Conservation (phyloP, 1,284 basidiomycete species). For the Ganoderma sinense region DNA sequence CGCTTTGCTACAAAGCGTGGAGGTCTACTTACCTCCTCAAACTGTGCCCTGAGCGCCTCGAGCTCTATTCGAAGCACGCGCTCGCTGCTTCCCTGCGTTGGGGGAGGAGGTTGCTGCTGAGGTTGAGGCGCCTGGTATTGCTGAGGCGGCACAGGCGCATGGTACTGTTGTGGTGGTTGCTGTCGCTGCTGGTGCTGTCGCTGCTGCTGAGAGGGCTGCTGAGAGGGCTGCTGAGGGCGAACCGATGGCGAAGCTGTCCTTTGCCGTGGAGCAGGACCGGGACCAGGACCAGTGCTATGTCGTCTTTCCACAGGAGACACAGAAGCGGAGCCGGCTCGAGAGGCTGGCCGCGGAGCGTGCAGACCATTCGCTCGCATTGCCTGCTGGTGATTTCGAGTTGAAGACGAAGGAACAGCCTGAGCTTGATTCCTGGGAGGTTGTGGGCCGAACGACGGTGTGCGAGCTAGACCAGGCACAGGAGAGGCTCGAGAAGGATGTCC, state of each 20-base stretch:
- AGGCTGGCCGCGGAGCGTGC: neutral
- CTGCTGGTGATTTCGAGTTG: neutral
- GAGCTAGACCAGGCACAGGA: slow-evolving; percentile 2
- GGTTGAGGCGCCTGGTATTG: slow-evolving; percentile 1
- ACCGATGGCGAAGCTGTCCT: neutral
- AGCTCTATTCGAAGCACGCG: slow-evolving; percentile 29
- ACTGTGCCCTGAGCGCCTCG: slow-evolving; percentile 48
- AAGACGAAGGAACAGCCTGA: neutral
- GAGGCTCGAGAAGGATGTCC: neutral
- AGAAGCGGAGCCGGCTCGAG: slow-evolving; percentile 3
- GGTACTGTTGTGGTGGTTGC: slow-evolving; percentile 6
- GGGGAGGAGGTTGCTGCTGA: slow-evolving; percentile 10
- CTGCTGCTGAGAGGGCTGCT: neutral
- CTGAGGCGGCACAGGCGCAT: slow-evolving; percentile 2
- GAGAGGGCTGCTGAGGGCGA: neutral
- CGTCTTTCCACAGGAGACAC: slow-evolving; percentile 7
- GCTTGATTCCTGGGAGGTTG: neutral
- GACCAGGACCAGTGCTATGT: neutral
- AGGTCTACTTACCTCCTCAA: slow-evolving; percentile 52
- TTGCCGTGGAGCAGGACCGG: slow-evolving; percentile 2
- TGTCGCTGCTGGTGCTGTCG: slow-evolving; percentile 6
- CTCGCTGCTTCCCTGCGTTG: slow-evolving; percentile 19
- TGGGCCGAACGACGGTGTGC: neutral
- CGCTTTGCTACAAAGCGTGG: neutral
- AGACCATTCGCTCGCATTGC: neutral